Evolutionary conservation across 2,329 filamentous ascomycete genomes (phyloP).

Genomic region (Fusarium drepaniforme): DNA sequence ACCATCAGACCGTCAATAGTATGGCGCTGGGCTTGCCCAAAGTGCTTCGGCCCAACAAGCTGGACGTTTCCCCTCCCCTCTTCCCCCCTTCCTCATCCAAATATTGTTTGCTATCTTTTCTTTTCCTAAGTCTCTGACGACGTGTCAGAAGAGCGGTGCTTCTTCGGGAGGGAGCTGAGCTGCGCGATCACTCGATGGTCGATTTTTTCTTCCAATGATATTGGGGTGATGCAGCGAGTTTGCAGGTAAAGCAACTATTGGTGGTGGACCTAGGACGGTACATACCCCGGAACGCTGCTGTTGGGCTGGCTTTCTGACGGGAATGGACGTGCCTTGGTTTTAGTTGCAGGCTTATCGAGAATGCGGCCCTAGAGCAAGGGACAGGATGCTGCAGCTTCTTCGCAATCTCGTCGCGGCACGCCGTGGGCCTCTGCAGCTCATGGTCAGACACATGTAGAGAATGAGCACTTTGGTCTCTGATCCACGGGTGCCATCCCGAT

Average conservation of each 20-base stretch:
- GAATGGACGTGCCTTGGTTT: constrained; percentile 33
- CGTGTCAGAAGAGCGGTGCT: constrained; percentile 31
- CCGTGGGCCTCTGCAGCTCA: constrained; percentile 1
- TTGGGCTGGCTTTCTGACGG: constrained; percentile 12
- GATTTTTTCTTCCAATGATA: constrained; percentile 22
- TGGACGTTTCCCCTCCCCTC: constrained; percentile 15
- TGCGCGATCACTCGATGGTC: constrained; percentile 18
- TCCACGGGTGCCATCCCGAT: constrained; percentile 7
- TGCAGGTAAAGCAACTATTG: constrained; percentile 30
- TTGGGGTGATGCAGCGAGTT: constrained; percentile 15
- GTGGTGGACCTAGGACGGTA: constrained; percentile 12
- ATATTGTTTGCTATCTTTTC: constrained; percentile 7
- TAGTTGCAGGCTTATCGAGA: constrained; percentile 13
- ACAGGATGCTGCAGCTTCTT: constrained; percentile 20
- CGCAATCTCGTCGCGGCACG: constrained; percentile 15
- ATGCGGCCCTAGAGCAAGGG: constrained; percentile 31
- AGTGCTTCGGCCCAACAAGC: constrained; percentile 21
- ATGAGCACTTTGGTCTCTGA: constrained; percentile 18
- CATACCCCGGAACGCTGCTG: constrained; percentile 24
- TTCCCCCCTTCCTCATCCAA: constrained; percentile 1
- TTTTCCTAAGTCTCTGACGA: constrained; percentile 12
- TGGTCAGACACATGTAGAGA: constrained; percentile 13
- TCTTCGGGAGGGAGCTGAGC: constrained; percentile 21
- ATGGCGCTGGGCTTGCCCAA: constrained; percentile 7
- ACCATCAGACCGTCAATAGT: neutral